Percentiles rank a stretch among this genome's conserved stretches.
Conservation (phyloP, 192 early-diverging fungal species). For the Gryganskiella cystojenkinii region DNA sequence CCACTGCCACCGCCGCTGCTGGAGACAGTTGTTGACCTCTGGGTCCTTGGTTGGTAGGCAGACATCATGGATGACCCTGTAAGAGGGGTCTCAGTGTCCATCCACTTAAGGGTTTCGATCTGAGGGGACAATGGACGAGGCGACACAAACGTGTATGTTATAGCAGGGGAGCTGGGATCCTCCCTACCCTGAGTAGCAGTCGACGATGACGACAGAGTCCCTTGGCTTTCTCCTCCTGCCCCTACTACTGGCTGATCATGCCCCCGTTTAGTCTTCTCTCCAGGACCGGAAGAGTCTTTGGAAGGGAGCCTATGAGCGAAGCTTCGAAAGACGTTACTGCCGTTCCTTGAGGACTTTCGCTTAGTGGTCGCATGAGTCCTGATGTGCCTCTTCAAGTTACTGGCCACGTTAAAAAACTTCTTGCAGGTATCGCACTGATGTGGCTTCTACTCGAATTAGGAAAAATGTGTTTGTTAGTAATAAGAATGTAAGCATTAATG, state of each 20-base stretch:
- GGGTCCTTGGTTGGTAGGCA: not conserved
- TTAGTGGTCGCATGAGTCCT: constrained; percentile 26
- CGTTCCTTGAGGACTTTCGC: constrained; percentile 18
- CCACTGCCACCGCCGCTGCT: not conserved
- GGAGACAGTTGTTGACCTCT: not conserved
- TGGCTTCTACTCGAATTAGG: constrained; percentile 18
- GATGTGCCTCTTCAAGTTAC: constrained; percentile 45
- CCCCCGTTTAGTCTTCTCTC: not conserved
- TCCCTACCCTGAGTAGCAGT: no score
- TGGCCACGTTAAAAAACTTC: constrained; percentile 42
- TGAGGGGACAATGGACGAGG: no score
- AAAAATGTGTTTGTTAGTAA: not conserved
- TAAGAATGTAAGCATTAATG: no score
- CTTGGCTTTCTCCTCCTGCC: not conserved
- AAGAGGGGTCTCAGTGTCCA: constrained; percentile 17
- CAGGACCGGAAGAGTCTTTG: not conserved
- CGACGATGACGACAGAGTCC: no score
- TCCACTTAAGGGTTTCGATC: constrained; percentile 3
- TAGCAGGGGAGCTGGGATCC: no score
- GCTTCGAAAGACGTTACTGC: constrained; percentile 30
- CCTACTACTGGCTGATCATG: not conserved
- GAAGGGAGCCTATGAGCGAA: constrained; percentile 17
- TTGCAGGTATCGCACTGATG: constrained; percentile 37
- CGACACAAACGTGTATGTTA: no score
- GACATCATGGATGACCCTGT: not conserved